Evolutionary conservation across 1,284 basidiomycete genomes (phyloP).

Genomic region (Trichosporon ovoides): DNA sequence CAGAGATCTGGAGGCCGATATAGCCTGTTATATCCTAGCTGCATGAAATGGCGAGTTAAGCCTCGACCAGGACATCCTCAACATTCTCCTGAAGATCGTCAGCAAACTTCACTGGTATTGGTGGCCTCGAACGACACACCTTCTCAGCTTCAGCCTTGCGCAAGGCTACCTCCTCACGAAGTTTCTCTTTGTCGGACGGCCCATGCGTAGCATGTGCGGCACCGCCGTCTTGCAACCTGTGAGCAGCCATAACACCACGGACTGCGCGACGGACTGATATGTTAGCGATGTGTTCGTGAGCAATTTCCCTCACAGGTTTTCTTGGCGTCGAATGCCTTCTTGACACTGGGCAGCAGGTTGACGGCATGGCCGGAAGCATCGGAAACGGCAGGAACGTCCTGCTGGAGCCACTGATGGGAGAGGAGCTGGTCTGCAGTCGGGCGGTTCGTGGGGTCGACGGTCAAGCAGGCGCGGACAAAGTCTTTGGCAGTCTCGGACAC

Average conservation of each 20-base stretch:
- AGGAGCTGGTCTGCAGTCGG: slow-evolving; percentile 70
- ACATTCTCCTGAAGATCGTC: slow-evolving; percentile 34
- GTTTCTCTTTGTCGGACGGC: slow-evolving; percentile 52
- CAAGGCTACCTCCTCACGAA: slow-evolving; percentile 61
- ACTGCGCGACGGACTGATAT: slow-evolving; percentile 75
- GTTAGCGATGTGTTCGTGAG: neutral
- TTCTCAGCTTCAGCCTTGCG: slow-evolving; percentile 77
- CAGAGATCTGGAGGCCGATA: neutral
- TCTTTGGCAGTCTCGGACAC: slow-evolving; percentile 73
- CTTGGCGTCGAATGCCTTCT: slow-evolving; percentile 80
- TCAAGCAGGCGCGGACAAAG: slow-evolving; percentile 76
- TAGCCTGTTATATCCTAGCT: neutral
- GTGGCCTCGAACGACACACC: slow-evolving; percentile 40
- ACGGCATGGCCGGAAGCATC: slow-evolving; percentile 64
- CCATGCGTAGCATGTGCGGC: slow-evolving; percentile 51
- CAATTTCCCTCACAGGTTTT: slow-evolving; percentile 61
- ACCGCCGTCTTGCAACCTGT: slow-evolving; percentile 57
- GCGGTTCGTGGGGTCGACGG: slow-evolving; percentile 68
- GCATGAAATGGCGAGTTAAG: neutral
- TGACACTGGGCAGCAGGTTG: slow-evolving; percentile 80
- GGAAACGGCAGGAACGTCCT: slow-evolving; percentile 50
- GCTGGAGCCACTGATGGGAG: slow-evolving; percentile 68
- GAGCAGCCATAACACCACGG: slow-evolving; percentile 75
- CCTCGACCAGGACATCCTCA: slow-evolving; percentile 23
- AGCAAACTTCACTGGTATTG: neutral